Percentiles rank a stretch among this genome's conserved stretches.
phyloP scores from a whole-genome alignment of 192 early-diverging fungal genomes.

The Backusella liffmaniae region DNA sequence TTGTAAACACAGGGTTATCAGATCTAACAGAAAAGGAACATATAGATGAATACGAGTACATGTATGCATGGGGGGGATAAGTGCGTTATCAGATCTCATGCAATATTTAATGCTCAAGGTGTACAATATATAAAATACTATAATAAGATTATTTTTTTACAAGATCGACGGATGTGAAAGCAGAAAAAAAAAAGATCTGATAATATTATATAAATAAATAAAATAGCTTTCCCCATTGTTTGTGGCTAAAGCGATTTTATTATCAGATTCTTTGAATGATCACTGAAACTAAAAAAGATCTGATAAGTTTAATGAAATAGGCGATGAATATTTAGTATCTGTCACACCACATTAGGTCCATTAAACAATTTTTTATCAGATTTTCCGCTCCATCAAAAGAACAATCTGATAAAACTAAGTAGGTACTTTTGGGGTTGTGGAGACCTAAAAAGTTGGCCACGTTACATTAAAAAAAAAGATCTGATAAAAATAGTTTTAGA shows the following conservation, averaged over 20 bases:
- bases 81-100: background rate
- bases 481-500: background rate
- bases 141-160: background rate
- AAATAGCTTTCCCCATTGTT: background rate
- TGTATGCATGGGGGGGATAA: background rate
- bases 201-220: background rate
- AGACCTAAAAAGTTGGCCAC: background rate
- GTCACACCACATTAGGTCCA: background rate
- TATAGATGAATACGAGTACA: background rate
- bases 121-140: background rate
- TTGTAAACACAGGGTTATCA: background rate
- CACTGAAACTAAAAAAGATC: background rate
- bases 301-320: conserved; percentile 2
- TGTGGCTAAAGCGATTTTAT: background rate
- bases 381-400: background rate
- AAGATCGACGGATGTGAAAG: background rate
- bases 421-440: background rate
- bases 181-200: conserved; percentile 5
- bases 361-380: background rate
- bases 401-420: background rate
- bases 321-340: background rate
- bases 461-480: conserved; percentile 1
- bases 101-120: background rate
- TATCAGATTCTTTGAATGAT: background rate
- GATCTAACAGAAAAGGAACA: background rate